Evolutionary conservation across 2,329 filamentous ascomycete genomes (phyloP), one percentile per base, ranked within the genome.

Genomic region (Dryadomyces sulphureus): DNA sequence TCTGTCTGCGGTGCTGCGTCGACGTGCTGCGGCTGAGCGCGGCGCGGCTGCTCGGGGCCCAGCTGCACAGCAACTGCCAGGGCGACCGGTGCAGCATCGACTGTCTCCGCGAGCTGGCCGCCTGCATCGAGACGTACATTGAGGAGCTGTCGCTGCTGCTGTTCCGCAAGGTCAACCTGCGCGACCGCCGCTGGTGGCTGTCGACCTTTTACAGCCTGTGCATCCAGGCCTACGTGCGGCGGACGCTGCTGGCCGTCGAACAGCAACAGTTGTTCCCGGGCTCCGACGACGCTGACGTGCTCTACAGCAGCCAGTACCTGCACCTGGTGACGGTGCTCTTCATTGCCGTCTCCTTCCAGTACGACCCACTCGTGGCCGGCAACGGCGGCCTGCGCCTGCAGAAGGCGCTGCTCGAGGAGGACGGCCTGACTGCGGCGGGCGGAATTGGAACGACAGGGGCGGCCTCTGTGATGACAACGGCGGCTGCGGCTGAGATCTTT

Each of bases 121-220:
- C 39, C 7, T 54, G 52, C 30, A 49, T 59, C 6, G 50, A 54
- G n/a, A 44, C 51, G 0, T 59, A 58, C 41, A 52, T 58, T 38
- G 56, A 58, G n/a, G 57, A 59, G 49, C 52, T 59, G 4, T 58
- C 57, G 3, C 46, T 54, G 1, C 53, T 59, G 21, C 54, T 59
- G 45, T 59, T 59, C 46, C 57, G 58, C 51, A 59, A 59, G 47
- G 57, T 59, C 43, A 59, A 59, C 24, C 53, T 59, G 50, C 53
- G 57, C 14, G 57, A 59, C 39, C 49, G 57, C 19, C 53, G 55
- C 14, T 59, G 57, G 57, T 59, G 57, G 57, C 45, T 59, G 8
- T 59, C 57, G 34, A 59, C 57, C 0, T 59, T 59, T 43, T 59
- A 58, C 48, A 58, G 56, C 41, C 49, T 59, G 5, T 58, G 52